These are phyloP conservation scores for Scutellaria galericulata DNA, from an alignment of 257 asterid genomes.

Conservation along the genomic window DNA sequence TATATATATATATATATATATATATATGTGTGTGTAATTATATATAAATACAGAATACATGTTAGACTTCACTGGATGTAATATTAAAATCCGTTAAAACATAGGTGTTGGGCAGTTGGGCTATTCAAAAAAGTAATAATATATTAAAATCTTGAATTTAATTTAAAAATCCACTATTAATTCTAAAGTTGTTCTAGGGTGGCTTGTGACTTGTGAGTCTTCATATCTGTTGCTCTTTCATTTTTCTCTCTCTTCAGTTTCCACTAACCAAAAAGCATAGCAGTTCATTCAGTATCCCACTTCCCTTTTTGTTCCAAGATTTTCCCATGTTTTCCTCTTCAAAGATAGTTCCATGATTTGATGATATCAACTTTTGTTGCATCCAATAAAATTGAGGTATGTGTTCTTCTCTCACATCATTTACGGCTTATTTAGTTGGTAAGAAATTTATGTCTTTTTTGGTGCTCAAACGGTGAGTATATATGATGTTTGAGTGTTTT, in stretches of 20 bases:
- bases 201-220: too few relatives aligned
- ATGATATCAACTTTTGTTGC: slow-evolving; percentile 24
- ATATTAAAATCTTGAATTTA: too few relatives aligned
- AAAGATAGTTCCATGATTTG: not conserved
- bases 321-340: slow-evolving; percentile 18
- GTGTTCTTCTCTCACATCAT: slow-evolving; percentile 33
- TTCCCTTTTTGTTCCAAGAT: not conserved
- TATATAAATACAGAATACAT: too few relatives aligned
- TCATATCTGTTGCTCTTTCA: too few relatives aligned
- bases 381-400: slow-evolving; percentile 23
- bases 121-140: too few relatives aligned
- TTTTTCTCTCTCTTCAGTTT: not conserved
- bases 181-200: not conserved
- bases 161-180: too few relatives aligned
- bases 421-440: slow-evolving; percentile 22
- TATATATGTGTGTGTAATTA: too few relatives aligned
- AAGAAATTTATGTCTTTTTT: slow-evolving; percentile 16
- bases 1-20: too few relatives aligned
- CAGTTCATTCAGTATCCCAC: not conserved
- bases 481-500: not conserved
- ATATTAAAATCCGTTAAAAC: too few relatives aligned
- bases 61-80: too few relatives aligned
- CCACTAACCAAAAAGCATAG: slow-evolving; percentile 7
- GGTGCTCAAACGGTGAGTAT: slow-evolving; percentile 5
- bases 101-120: too few relatives aligned